Evolutionary conservation across 2,329 filamentous ascomycete species (phyloP), one percentile per base, ranked within the genome.

Genomic region (Neopestalotiopsis rosae): DNA sequence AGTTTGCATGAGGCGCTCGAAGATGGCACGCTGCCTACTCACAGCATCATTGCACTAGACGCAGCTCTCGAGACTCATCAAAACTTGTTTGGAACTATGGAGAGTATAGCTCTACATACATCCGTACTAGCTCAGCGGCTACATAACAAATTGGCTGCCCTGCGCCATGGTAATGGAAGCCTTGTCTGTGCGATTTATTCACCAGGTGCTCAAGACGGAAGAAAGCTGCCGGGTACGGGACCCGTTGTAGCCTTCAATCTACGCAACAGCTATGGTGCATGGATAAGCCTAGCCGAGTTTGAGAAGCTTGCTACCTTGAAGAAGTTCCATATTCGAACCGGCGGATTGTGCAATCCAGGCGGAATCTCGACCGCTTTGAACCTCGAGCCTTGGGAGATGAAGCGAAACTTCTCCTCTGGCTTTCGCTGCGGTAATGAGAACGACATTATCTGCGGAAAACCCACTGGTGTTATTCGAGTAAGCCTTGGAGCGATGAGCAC

Each of bases 401-500:
- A 86, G 73, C 87, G 88, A 69, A 97, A 97, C 77, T 97, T 96
- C 75, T 94, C 92, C 0, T 89, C 91, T 2, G 96, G 96, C 0
- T 90, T 94, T 76, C 89, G 94, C 52, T 99, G 96, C 79, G 95
- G 94, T 6, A 88, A 89, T 67, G 94, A 95, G 20, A 91, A 92
- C 74, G 94, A 97, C 71, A 87, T 97, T 52, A 89, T 96, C 72
- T 87, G 88, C 45, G 95, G 94, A 28, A 97, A 95, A 74, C 94
- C 95, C 2, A 97, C 94, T 0, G 96, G 96, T 1, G 89, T 97
- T 45, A 89, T 98, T 71, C 89, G 96, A 69, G 89, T 91, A 49
- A 98, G 95, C 74, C 80, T 98, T 0, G 96, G 95, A 3, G 94
- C 95, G 0, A 97, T 97, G 93, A 98, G 93, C 76, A 95, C 90